Percentiles rank a stretch among this genome's conserved stretches.
Conservation (phyloP, 2,329 filamentous ascomycete genomes). For the Lasiodiplodia sp. region DNA sequence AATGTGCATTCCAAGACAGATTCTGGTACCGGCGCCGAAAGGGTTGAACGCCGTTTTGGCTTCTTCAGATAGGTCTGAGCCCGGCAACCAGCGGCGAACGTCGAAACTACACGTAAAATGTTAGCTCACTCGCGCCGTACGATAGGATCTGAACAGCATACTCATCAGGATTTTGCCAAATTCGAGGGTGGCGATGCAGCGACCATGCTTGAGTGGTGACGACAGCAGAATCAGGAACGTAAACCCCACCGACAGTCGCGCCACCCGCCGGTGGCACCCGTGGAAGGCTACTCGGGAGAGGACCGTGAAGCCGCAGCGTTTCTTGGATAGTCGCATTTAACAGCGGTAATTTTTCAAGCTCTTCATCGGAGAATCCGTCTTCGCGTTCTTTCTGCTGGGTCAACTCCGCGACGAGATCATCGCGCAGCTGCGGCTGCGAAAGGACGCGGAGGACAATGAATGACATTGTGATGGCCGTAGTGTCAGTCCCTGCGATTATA, state of each 20-base stretch:
- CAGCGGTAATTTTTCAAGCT: conserved; percentile 42
- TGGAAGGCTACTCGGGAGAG: conserved; percentile 45
- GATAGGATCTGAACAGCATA: neutral
- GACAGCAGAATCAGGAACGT: conserved; percentile 44
- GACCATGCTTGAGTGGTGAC: conserved; percentile 50
- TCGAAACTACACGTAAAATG: conserved; percentile 39
- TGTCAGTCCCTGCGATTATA: conserved; percentile 47
- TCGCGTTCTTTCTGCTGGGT: conserved; percentile 35
- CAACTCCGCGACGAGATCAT: conserved; percentile 30
- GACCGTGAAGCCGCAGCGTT: conserved; percentile 47
- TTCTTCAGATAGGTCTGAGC: conserved; percentile 35
- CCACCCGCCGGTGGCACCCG: conserved; percentile 46
- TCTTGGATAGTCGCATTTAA: conserved; percentile 49
- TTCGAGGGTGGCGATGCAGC: conserved; percentile 43
- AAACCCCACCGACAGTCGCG: conserved; percentile 41
- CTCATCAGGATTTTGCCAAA: neutral
- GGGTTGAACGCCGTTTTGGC: conserved; percentile 68
- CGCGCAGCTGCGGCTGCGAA: conserved; percentile 29
- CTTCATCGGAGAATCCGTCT: conserved; percentile 34
- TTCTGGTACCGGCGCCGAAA: conserved; percentile 72
- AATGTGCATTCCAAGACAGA: conserved; percentile 74
- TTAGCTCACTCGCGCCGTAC: neutral
- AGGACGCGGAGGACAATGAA: conserved; percentile 46
- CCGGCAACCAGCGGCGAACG: conserved; percentile 41
- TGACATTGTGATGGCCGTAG: conserved; percentile 43